Base-by-base conservation (phyloP, 805 yeast genomes). In the Cephaloascus fragrans region DNA sequence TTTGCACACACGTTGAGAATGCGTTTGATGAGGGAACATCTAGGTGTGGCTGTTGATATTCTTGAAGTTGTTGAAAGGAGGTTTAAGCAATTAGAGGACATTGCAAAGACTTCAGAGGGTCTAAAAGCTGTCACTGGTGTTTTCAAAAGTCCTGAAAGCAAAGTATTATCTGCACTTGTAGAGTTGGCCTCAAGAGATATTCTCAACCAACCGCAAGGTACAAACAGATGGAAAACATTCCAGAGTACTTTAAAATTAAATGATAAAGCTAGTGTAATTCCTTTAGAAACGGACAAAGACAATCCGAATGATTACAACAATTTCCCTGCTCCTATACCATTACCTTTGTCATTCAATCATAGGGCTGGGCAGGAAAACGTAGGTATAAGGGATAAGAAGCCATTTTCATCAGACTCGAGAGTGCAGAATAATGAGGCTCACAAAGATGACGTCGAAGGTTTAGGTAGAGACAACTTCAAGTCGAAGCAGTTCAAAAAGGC, bases 11-110 rank as follows among this genome's bases (percentile, higher is more conserved):
- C 93, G 2, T 62, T 93, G 43, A 73, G 99, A 50, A 75, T 88
- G 66, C 72, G 97, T 44, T 68, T 94, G 37, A 93, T 93, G 98
- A 74, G 98, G 46, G 99, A 93, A 54, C 99, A 93, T 61, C 56
- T 93, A 19, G 99, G 98, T 19, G 81, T 95, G 39, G 94, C 88
- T 56, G 93, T 88, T 34, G 97, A 89, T 58, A 65, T 81, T 14
- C 59, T 88, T 19, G 97, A 89, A 41, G 59, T 83, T 34, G 83
- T 87, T 26, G 96, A 88, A 52, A 69, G 89, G 47, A 70, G 83
- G 47, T 81, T 84, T 39, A 52, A 58, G 15, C 61, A 64, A 37
- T 65, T 74, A 44, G 77, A 73, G 42, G 54, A 56, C 4, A 63
- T 65, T 50, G 75, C 79, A 2, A 49, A 47, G 15, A 57, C 74